These are phyloP conservation scores for Sporothrix protearum DNA, from an alignment of 2,329 filamentous ascomycete genomes.

Conservation along the genomic window DNA sequence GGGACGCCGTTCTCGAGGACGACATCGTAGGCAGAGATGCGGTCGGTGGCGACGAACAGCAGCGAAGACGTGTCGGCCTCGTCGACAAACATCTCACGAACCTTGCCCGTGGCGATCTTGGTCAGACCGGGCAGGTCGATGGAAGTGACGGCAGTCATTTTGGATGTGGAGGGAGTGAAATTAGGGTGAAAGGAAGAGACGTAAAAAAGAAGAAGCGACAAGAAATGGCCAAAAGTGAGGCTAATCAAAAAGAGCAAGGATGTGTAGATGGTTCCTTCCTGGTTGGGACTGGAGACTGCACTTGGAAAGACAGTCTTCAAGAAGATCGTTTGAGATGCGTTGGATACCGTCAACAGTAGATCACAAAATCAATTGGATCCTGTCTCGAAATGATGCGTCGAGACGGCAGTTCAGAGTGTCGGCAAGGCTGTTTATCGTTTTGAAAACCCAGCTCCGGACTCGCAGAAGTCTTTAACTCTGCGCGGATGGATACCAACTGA, in stretches of 20 bases:
- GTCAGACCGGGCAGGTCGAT: slow-evolving; percentile 35
- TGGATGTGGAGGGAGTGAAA: not conserved
- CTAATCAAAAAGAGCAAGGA: not conserved
- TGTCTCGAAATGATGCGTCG: not conserved
- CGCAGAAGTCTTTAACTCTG: not conserved
- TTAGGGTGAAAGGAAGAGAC: not conserved
- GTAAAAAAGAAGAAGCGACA: not conserved
- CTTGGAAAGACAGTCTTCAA: not conserved
- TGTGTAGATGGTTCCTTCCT: slow-evolving; percentile 6
- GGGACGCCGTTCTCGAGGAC: slow-evolving; percentile 68
- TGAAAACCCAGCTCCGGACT: slow-evolving; percentile 16
- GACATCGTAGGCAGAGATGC: slow-evolving; percentile 94
- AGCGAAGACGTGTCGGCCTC: slow-evolving; percentile 32
- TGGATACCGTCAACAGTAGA: not conserved
- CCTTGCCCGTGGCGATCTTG: slow-evolving; percentile 36
- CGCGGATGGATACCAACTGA: not conserved
- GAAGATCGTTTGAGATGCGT: too few species aligned
- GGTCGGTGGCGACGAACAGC: slow-evolving; percentile 56
- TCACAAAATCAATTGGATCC: not conserved
- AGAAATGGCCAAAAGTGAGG: not conserved
- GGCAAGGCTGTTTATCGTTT: slow-evolving; percentile 4
- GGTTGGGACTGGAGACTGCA: not conserved
- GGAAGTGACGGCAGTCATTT: slow-evolving; percentile 30
- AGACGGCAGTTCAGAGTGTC: not conserved
- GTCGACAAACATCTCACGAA: slow-evolving; percentile 33